Base-by-base conservation (phyloP, 208 protist species). In the Tritrichomonas musculus region DNA sequence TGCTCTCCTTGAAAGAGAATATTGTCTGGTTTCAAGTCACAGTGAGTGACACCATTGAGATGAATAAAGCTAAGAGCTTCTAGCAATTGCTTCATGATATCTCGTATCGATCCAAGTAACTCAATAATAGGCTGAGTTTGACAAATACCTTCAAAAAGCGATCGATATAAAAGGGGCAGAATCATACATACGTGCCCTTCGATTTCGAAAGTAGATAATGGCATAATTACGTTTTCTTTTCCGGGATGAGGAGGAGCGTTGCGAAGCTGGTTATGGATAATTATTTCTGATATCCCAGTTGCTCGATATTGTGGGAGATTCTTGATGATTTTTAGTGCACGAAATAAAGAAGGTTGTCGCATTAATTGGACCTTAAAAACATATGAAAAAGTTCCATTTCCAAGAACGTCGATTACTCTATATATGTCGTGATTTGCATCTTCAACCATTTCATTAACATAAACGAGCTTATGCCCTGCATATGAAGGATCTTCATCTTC, bases 11-110 rank as follows among this genome's bases (percentile, higher is more conserved):
- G 14, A 47, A 93, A 93, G 22, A 93, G 27, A 20, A 93, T 60
- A 69, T 93, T 93, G 22, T 93, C 92, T 80, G 92, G 92, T 60
- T 96, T 96, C 0, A 96, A 36, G 88, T 96, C 95, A 60, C 93
- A 95, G 60, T 96, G 95, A 41, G 95, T 92, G 55, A 96, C 94
- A 20, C 92, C 55, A 57, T 65, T 65, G 0, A 22, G 13, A 44
- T 92, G 77, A 4, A 94, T 41, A 14, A 94, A 93, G 9, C 11
- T 4, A 20, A 94, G 36, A 49, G 80, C 84, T 11, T 22, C 36
- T 22, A 94, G 53, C 14, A 95, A 41, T 92, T 96, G 94, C 41
- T 94, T 0, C 5, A 94, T 33, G 66, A 96, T 94, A 17, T 77
- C 93, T 44, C 94, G 73, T 41, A 96, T 93, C 0, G 47, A n/a